Evolutionary conservation across 148 eudicot species (phyloP), one percentile per base, ranked within the genome.

Genomic region (Euryodendron excelsum): DNA sequence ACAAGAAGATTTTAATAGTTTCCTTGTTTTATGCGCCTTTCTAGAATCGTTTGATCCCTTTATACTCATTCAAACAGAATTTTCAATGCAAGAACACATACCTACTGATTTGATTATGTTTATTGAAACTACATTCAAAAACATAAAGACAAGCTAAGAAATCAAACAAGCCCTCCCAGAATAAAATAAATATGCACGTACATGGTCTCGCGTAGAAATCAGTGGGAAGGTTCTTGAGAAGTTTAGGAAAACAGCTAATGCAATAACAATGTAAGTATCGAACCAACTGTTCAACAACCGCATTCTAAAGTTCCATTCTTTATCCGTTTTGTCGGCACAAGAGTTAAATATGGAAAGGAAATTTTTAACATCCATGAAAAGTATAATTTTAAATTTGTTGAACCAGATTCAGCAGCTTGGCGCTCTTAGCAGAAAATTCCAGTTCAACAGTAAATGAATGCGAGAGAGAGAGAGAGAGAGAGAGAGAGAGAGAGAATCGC

Each of bases 61-160:
- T 4, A 28, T 77, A 79, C 85, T 79, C 41, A 53, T 79, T 85
- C 83, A 77, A 30, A 79, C 73, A 76, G 27, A 44, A 63, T 31
- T 37, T 34, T 33, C 11, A 69, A 74, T 47, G 31, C 36, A 48
- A 31, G 30, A 23, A 9, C 25, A 66, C 37, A n/a, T 21, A 20
- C 23, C 23, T 6, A 66, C 28, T 2, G 11, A 52, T 14, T 52
- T 52, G 7, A 14, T 52, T 52, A 14, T n/a, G n/a, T n/a, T 52
- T 52, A 52, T 9, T 66, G 37, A 6, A 5, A 36, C 37, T 66
- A 41, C 50, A 23, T 33, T 20, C 72, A 68, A 68, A 12, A 23
- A 23, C 18, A 21, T 56, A 37, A 30, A 68, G 45, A 41, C 48
- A 6, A 68, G 45, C 69, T 3, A 34, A 34, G 69, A 25, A 65